A percentile compares a stretch with the other conserved stretches of the same genome.
Evolutionary conservation across 306 rosid species (phyloP).

Genomic region (Vigna nakashimae): DNA sequence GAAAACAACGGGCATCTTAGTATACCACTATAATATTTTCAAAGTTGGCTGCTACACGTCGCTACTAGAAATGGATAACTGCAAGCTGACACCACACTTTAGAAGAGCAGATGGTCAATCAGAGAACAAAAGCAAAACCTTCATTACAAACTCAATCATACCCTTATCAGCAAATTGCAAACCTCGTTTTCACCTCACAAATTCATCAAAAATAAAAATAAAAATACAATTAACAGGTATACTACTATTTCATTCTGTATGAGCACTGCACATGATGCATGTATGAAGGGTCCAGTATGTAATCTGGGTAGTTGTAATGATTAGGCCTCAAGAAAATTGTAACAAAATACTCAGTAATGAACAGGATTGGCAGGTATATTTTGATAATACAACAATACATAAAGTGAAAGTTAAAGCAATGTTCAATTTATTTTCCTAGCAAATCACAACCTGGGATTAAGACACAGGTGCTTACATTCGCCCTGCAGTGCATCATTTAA

Average conservation of each 20-base stretch:
- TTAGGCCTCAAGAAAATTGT: constrained; percentile 7
- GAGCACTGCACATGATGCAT: neutral
- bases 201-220: neutral
- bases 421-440: constrained; percentile 25
- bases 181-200: neutral
- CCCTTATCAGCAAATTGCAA: neutral
- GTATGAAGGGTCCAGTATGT: too few species aligned
- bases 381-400: constrained; percentile 4
- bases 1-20: neutral
- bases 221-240: neutral
- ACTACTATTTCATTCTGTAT: neutral
- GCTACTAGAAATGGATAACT: neutral
- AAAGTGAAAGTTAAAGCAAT: constrained; percentile 28
- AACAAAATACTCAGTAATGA: neutral
- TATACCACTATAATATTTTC: neutral
- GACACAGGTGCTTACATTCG: constrained; percentile 26
- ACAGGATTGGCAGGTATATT: constrained; percentile 26
- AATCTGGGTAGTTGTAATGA: neutral
- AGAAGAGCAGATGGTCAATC: neutral
- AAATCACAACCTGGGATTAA: constrained; percentile 35
- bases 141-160: neutral
- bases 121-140: neutral
- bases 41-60: neutral
- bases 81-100: neutral
- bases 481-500: constrained; percentile 37